Evolutionary conservation across 2,329 filamentous ascomycete species (phyloP), one percentile per base, ranked within the genome.

Genomic region (Paecilomyces fulvus): DNA sequence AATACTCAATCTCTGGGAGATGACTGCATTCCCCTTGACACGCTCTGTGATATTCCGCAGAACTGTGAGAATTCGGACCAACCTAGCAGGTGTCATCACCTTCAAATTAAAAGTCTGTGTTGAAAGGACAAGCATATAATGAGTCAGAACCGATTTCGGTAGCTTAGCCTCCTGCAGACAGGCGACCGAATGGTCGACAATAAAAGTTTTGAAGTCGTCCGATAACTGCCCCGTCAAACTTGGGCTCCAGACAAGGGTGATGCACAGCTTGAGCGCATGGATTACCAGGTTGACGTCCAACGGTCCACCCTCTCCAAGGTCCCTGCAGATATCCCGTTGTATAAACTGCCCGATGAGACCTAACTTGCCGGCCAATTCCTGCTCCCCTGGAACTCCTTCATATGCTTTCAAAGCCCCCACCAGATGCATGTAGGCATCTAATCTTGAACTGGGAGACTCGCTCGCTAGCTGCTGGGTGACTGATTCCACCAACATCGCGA

Each of bases 381-480:
- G 83, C 33, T 84, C 77, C 62, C 94, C 87, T 0, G 91, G 91
- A 12, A 95, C 75, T 62, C 89, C 88, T 60, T 92, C 89, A 56
- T 92, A 96, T 5, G 87, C 82, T 69, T 90, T 89, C 63, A 96
- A 77, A 3, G 87, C 85, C 31, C 85, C 82, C 30, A 87, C 83
- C 49, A 99, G 78, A 65, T 88, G 88, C 68, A 86, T 85, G 67
- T 99, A 97, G 52, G 92, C 90, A 74, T 99, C 94, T 30, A 94
- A 73, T 62, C 87, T 87, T 11, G 84, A 85, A 56, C 85, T 82
- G 54, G 87, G 80, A 62, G 91, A 88, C 30, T 84, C 78, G 21
- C 88, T 85, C 37, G 87, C 88, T 51, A 99, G 80, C 72, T 94
- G 88, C 71, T 89, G 86, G 33, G 90, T 81, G 4, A 90, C 84